Evolutionary conservation across 83 land plant species (phyloP), one percentile per base, ranked within the genome.

Genomic region (Diphasiastrum complanatum): DNA sequence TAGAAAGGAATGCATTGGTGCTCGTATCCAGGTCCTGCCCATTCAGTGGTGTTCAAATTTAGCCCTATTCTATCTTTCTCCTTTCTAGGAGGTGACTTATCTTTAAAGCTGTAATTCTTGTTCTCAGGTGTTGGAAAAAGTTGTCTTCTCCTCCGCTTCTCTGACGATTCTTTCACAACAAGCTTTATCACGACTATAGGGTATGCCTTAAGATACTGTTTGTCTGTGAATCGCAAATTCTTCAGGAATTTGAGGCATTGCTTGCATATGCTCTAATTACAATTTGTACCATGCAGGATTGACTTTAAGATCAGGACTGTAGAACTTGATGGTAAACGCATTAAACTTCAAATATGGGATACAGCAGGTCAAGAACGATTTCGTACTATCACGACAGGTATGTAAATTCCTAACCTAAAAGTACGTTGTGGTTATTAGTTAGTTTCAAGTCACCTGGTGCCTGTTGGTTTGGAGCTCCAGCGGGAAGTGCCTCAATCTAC

Each of bases 121-220:
- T n/a, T n/a, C n/a, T n/a, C 64, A 61, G 67, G 67, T 32, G 67
- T 64, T 20, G 67, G 67, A 12, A 64, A 64, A 34, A 64, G 67
- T 29, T 64, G 67, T 37, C 34, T 64, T 5, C 32, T 64, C 11
- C 62, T 64, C 18, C 59, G 67, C 5, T 64, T 64, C 64, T 52
- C 64, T 8, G 67, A 64, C 19, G 52, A 64, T 51, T 35, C 67
- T 20, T 64, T 64, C 38, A 64, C 67, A 20, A 33, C 53, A 8
- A 61, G 54, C 22, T 61, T 61, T 20, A 61, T 61, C 14, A 24
- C 61, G 6, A 58, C 61, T 58, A 45, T 47, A 22, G 52, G 67
- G 60, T 52, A 23, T 24, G 56, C 18, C 23, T 18, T 24, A 5
- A 5, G 51, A 6, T 6, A 11, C 27, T 11, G 5, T 30, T 52